Percentiles rank a stretch among this genome's conserved stretches.
These are phyloP conservation scores for Venustampulla echinocandica DNA, from an alignment of 495 filamentous ascomycete species.

Conservation along the genomic window DNA sequence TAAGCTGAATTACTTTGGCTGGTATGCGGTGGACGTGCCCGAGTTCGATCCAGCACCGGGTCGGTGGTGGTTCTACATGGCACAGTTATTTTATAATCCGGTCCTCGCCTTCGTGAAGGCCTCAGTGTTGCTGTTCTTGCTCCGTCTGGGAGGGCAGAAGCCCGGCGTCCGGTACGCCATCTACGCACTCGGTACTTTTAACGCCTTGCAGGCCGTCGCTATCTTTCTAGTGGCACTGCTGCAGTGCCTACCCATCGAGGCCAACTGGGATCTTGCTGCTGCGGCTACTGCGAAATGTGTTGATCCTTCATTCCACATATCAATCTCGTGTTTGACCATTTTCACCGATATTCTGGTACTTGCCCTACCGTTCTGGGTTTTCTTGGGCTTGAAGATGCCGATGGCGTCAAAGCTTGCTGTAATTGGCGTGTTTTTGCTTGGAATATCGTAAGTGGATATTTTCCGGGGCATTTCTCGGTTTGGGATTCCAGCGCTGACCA, in stretches of 20 bases:
- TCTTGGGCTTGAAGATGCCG: conserved; percentile 39
- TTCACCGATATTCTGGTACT: conserved; percentile 43
- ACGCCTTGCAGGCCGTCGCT: conserved; percentile 32
- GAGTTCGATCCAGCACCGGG: not conserved
- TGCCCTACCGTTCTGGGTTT: conserved; percentile 38
- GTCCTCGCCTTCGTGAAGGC: conserved; percentile 52
- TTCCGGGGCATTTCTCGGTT: no score
- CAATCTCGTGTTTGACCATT: conserved; percentile 40
- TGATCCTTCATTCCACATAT: conserved; percentile 37
- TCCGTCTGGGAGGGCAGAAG: conserved; percentile 38
- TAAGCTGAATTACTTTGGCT: not conserved
- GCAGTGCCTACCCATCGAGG: conserved; percentile 44
- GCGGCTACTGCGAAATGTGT: conserved; percentile 34
- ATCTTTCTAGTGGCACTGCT: conserved; percentile 33
- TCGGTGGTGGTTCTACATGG: not conserved
- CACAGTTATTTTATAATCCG: conserved; percentile 55
- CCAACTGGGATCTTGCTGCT: conserved; percentile 41
- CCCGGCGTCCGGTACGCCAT: conserved; percentile 36
- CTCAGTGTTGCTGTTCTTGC: conserved; percentile 50
- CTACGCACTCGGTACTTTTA: conserved; percentile 40
- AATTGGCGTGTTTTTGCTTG: conserved; percentile 24
- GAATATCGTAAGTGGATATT: conserved; percentile 23
- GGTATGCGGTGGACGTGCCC: not conserved
- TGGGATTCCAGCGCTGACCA: no score
- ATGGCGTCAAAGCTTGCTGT: conserved; percentile 37